Evolutionary conservation across 2,329 filamentous ascomycete genomes (phyloP), one percentile per base, ranked within the genome.

Genomic region (Microdochium trichocladiopsis): DNA sequence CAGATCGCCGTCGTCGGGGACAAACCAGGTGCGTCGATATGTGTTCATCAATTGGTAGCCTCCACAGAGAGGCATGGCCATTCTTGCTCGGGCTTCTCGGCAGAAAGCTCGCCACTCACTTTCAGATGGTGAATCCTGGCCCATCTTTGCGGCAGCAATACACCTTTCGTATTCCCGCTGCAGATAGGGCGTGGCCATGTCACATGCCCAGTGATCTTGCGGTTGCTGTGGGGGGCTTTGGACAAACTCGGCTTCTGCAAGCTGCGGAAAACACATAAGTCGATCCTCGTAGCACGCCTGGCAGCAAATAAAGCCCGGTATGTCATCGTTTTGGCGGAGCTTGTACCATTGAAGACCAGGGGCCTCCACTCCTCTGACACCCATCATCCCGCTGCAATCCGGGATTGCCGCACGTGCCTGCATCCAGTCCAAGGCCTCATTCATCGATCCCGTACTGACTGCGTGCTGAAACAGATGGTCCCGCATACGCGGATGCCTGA

Each of bases 61-160:
- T 4, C 64, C 66, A 51, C 70, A 72, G 0, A 55, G 47, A 1
- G 59, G 55, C 6, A 66, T 51, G 4, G 56, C 48, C 21, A 68
- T 41, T 0, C 69, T 57, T 0, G 59, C 57, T 5, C 61, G 61
- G 3, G 64, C 64, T 25, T 67, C 66, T 2, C 48, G 49, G 4
- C 56, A 60, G 52, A 74, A 74, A 14, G 54, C 56, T 0, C 50
- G 2, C 70, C 70, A 73, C 55, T 66, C 64, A 23, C 54, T 47
- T 8, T 25, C 12, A 9, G 54, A 49, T 0, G 12, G 12, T 2
- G 11, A 11, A 2, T 52, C 58, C 11, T 59, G 58, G 3, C 54
- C 54, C 18, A 60, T 58, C 10, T 61, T 31, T 31, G 28, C 53
- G 18, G 18, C 16, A 45, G 3, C 24, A 12, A 9, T 18, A 23